Evolutionary conservation across 257 asterid genomes (phyloP).

Genomic region (Plantago major): DNA sequence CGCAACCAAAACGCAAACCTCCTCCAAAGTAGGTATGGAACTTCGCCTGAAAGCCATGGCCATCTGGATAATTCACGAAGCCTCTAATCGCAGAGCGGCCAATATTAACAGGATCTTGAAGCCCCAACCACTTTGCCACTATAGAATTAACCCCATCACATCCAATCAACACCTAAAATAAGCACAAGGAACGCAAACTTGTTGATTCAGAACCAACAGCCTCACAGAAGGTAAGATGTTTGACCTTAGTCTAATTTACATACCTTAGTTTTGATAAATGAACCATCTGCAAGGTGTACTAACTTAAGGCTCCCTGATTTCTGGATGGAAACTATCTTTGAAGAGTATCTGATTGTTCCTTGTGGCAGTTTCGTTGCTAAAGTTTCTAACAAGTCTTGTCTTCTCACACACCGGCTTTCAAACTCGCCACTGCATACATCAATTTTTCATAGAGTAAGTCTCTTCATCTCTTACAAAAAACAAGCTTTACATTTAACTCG

Average conservation of each 20-base stretch:
- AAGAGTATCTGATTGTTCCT: slow-evolving; percentile 60
- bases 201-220: neutral
- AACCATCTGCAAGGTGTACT: slow-evolving; percentile 78
- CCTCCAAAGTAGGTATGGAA: slow-evolving; percentile 30
- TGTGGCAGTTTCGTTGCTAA: slow-evolving; percentile 58
- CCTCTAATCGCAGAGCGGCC: slow-evolving; percentile 74
- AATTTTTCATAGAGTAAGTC: too few species aligned
- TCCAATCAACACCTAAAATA: slow-evolving; percentile 63
- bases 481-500: too few species aligned
- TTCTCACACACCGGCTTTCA: slow-evolving; percentile 46
- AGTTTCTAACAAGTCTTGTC: slow-evolving; percentile 53
- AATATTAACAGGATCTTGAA: slow-evolving; percentile 35
- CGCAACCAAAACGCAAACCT: slow-evolving; percentile 37
- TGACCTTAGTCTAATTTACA: neutral
- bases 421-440: neutral
- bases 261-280: slow-evolving; percentile 54
- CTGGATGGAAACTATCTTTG: slow-evolving; percentile 58
- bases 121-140: slow-evolving; percentile 69
- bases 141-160: slow-evolving; percentile 77
- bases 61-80: slow-evolving; percentile 43
- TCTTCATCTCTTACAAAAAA: too few species aligned
- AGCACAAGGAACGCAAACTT: neutral
- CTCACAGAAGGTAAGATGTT: neutral
- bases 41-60: slow-evolving; percentile 46
- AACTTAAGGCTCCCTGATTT: slow-evolving; percentile 54